Base-by-base conservation (phyloP, 305 asterid genomes). In the Fraxinus greggii region DNA sequence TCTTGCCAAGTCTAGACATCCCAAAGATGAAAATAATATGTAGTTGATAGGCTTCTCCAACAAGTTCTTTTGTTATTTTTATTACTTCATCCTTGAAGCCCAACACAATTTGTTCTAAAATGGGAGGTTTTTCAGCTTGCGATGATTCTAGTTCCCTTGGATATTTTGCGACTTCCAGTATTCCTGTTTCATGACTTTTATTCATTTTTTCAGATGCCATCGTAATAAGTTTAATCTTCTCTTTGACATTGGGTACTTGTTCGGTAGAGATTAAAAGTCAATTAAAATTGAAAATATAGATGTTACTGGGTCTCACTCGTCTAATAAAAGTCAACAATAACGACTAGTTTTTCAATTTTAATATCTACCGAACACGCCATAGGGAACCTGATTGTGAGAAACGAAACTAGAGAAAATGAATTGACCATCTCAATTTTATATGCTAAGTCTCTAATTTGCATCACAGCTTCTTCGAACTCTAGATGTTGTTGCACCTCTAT, bases 1-100 rank as follows among this genome's bases (percentile, higher is more conserved):
- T 31, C 33, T 31, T 31, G 33, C 33, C 5, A 32, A 86, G 70
- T 29, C 90, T 87, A 23, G 84, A 77, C 84, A 83, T 80, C 54
- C 90, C 90, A 26, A 59, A 48, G 36, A 87, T 82, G 6, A 80
- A 83, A 24, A 88, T 63, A 12, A 81, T 59, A 7, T 54, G 13
- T 1, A 59, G 82, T 0, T 23, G 3, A 1, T 24, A 8, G 45
- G 33, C 0, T 31, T 76, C 85, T 8, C 75, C 61, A 5, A 5
- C 13, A 13, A 85, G 87, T 69, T 69, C 38, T 0, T 77, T 65
- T 1, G 51, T 1, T 75, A 79, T 42, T 33, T 9, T 17, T 3
- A 23, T 13, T 17, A 42, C 76, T 21, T 81, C 78, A 17, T 81
- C 86, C 23, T 83, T 69, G 7, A 87, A 29, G 4, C 86, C 86